Evolutionary conservation across 1,139 yeast genomes (phyloP).

Genomic region (Suhomyces yuchorum): DNA sequence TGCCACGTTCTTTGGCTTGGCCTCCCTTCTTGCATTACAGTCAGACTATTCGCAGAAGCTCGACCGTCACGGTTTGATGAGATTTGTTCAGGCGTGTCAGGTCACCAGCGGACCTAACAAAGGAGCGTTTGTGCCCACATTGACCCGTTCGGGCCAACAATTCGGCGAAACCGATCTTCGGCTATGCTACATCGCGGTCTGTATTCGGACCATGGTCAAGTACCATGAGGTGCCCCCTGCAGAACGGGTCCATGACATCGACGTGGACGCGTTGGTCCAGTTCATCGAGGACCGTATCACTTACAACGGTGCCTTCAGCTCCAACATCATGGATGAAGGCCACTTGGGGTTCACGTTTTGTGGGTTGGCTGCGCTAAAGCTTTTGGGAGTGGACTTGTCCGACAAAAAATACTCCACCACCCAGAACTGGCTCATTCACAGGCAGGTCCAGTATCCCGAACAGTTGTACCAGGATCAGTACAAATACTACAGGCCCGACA

Average conservation of each 20-base stretch:
- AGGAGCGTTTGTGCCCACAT: constrained; percentile 42
- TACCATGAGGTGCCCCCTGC: constrained; percentile 32
- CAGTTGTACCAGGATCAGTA: constrained; percentile 28
- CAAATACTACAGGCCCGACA: constrained; percentile 43
- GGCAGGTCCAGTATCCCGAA: constrained; percentile 55
- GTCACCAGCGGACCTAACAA: constrained; percentile 54
- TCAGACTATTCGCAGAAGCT: constrained; percentile 42
- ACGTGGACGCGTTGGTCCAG: constrained; percentile 36
- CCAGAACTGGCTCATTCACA: constrained; percentile 58
- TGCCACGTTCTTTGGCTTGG: constrained; percentile 68
- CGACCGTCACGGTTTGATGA: constrained; percentile 49
- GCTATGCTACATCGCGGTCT: constrained; percentile 71
- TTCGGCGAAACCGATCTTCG: constrained; percentile 75
- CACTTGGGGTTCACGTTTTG: constrained; percentile 91
- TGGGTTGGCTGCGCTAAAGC: constrained; percentile 64
- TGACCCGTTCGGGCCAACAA: constrained; percentile 23
- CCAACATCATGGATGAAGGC: constrained; percentile 54
- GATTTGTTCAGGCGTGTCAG: constrained; percentile 58
- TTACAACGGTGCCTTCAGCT: constrained; percentile 67
- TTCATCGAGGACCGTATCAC: constrained; percentile 49
- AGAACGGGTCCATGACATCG: constrained; percentile 39
- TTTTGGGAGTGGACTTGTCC: constrained; percentile 37
- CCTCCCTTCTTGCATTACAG: constrained; percentile 49
- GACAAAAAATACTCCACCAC: constrained; percentile 34
- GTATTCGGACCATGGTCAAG: constrained; percentile 58